Evolutionary conservation across 768 basidiomycete genomes (phyloP).

Genomic region (Chalciporus sphaerocephalus): DNA sequence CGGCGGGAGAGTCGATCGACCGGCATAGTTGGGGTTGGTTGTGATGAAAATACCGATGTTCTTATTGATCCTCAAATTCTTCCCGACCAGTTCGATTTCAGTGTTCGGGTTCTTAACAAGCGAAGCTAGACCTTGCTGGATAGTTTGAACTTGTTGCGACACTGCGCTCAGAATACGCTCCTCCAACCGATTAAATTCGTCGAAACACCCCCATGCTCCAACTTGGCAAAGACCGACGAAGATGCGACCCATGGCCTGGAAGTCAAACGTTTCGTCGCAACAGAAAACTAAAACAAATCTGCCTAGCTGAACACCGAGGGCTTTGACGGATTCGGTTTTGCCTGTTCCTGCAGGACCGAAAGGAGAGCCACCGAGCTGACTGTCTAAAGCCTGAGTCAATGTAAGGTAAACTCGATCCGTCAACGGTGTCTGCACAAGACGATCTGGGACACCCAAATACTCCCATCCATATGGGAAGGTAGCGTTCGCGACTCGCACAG

Average conservation of each 20-base stretch:
- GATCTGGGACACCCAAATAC: constrained; percentile 94
- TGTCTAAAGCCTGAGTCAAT: constrained; percentile 90
- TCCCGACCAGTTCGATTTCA: constrained; percentile 95
- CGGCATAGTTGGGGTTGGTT: constrained; percentile 98
- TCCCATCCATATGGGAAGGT: constrained; percentile 98
- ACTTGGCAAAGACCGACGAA: constrained; percentile 99
- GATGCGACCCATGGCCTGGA: constrained; percentile 99
- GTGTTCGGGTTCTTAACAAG: constrained; percentile 78
- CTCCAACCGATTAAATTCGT: constrained; percentile 97
- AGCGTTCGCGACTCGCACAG: constrained; percentile 85
- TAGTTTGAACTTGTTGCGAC: constrained; percentile 97
- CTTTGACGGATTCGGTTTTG: constrained; percentile 99
- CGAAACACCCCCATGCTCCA: constrained; percentile 98
- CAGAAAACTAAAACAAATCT: constrained; percentile 99
- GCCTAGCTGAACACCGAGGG: constrained; percentile 93
- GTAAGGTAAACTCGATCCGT: constrained; percentile 97
- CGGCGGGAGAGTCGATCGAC: constrained; percentile 85
- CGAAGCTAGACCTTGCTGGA: constrained; percentile 90
- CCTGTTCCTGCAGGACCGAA: constrained; percentile 99
- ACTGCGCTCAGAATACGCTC: constrained; percentile 97
- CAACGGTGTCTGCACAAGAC: constrained; percentile 95
- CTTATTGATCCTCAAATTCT: constrained; percentile 86
- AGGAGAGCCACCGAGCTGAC: constrained; percentile 93
- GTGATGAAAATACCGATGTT: constrained; percentile 99
- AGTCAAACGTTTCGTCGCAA: constrained; percentile 99